A percentile compares a stretch with the other conserved stretches of the same genome.
phyloP scores from a whole-genome alignment of 1,139 yeast genomes.

The Suhomyces anneliseae region DNA sequence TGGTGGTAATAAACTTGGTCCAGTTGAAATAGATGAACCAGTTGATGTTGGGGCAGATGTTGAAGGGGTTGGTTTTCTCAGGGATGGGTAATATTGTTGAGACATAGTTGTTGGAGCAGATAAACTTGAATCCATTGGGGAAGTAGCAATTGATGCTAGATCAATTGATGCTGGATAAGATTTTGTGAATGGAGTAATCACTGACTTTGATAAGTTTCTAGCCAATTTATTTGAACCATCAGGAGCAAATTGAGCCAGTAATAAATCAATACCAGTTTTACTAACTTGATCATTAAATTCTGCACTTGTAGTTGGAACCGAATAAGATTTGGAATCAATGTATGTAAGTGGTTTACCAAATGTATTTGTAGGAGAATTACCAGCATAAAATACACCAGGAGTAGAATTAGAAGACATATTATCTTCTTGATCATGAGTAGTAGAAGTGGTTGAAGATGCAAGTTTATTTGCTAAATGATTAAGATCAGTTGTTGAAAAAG shows the following conservation, averaged over 20 bases:
- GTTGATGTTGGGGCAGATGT: slow-evolving; percentile 1
- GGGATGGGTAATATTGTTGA: slow-evolving; percentile 2
- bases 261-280: slow-evolving; percentile 23
- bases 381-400: slow-evolving; percentile 17
- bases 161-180: slow-evolving; percentile 42
- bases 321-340: slow-evolving; percentile 12
- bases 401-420: slow-evolving; percentile 19
- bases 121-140: slow-evolving; percentile 14
- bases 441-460: slow-evolving; percentile 12
- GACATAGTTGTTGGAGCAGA: slow-evolving; percentile 13
- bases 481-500: slow-evolving; percentile 14
- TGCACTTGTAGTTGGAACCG: slow-evolving; percentile 16
- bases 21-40: background rate
- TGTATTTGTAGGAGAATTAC: slow-evolving; percentile 5
- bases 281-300: slow-evolving; percentile 7
- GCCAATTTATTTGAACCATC: slow-evolving; percentile 4
- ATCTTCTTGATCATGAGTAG: slow-evolving; percentile 9
- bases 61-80: slow-evolving; percentile 1
- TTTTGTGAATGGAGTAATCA: slow-evolving; percentile 26
- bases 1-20: slow-evolving; percentile 35
- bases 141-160: slow-evolving; percentile 29
- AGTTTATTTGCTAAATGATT: slow-evolving; percentile 26
- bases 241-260: slow-evolving; percentile 28
- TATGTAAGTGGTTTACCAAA: slow-evolving; percentile 4
- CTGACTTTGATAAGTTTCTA: slow-evolving; percentile 1